Evolutionary conservation across 2,329 filamentous ascomycete species (phyloP).

Genomic region (Penicillium brasilianum): DNA sequence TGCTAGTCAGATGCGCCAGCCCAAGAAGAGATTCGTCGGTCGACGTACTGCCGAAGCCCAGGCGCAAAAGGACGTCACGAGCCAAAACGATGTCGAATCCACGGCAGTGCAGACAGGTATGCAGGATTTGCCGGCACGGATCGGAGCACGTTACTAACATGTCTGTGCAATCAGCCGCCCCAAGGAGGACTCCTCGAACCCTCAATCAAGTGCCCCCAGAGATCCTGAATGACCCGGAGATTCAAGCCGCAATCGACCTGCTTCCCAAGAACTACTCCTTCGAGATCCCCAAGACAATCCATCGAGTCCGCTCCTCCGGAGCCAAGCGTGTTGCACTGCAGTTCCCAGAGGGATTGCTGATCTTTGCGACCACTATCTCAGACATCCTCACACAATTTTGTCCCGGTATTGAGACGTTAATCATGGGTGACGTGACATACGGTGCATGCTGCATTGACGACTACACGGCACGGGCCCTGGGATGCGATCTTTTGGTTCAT

Average conservation of each 20-base stretch:
- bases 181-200: conserved; percentile 75
- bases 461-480: conserved; percentile 91
- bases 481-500: conserved; percentile 92
- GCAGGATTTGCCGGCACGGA: background rate
- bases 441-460: conserved; percentile 99
- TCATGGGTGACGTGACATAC: conserved; percentile 99
- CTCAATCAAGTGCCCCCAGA: conserved; percentile 88
- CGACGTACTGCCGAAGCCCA: conserved; percentile 68
- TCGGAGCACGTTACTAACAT: conserved; percentile 19
- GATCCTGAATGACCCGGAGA: conserved; percentile 81
- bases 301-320: conserved; percentile 80
- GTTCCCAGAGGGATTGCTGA: conserved; percentile 90
- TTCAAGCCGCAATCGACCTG: conserved; percentile 84
- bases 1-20: conserved; percentile 61
- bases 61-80: conserved; percentile 62
- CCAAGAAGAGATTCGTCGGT: conserved; percentile 91
- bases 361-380: conserved; percentile 97
- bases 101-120: conserved; percentile 55
- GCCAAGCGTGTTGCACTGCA: conserved; percentile 90
- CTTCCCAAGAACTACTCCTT: conserved; percentile 97
- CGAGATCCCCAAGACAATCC: conserved; percentile 97
- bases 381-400: conserved; percentile 97
- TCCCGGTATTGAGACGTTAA: conserved; percentile 85
- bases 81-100: conserved; percentile 66
- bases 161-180: conserved; percentile 60